Evolutionary conservation across 2,329 filamentous ascomycete genomes (phyloP).

Genomic region (Nemania sp.): DNA sequence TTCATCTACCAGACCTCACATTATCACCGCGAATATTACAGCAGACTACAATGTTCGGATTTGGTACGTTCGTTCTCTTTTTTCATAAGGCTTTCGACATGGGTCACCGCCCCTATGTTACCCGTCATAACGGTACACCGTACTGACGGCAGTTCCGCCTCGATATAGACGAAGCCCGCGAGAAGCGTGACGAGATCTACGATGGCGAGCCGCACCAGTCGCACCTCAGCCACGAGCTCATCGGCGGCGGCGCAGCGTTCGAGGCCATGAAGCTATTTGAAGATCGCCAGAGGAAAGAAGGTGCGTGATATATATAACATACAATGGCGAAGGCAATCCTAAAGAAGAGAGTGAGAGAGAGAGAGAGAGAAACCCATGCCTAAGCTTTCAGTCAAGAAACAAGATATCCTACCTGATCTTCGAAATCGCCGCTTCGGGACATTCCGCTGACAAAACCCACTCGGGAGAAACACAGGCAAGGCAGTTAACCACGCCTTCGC

Average conservation of each 20-base stretch:
- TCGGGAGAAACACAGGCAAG: constrained; percentile 57
- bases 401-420: too few species aligned
- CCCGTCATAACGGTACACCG: neutral
- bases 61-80: constrained; percentile 33
- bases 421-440: neutral
- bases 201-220: constrained; percentile 56
- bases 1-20: too few species aligned
- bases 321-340: too few species aligned
- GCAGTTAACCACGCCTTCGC: constrained; percentile 73
- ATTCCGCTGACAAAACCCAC: neutral
- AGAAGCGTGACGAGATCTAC: constrained; percentile 52
- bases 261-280: constrained; percentile 81
- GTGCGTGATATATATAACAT: constrained; percentile 45
- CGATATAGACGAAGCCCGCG: constrained; percentile 46
- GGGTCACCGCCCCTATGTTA: neutral
- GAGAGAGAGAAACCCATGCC: too few species aligned
- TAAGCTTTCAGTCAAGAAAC: neutral
- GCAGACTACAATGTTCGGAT: constrained; percentile 40
- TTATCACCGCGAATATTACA: neutral
- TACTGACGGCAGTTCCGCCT: constrained; percentile 1
- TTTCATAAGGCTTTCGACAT: too few species aligned
- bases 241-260: constrained; percentile 78
- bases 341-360: too few species aligned
- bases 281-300: constrained; percentile 72
- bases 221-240: constrained; percentile 71